Percentiles rank a stretch among this genome's conserved stretches.
phyloP scores from a whole-genome alignment of 2,329 filamentous ascomycete species.

The Raffaelea albimanens region DNA sequence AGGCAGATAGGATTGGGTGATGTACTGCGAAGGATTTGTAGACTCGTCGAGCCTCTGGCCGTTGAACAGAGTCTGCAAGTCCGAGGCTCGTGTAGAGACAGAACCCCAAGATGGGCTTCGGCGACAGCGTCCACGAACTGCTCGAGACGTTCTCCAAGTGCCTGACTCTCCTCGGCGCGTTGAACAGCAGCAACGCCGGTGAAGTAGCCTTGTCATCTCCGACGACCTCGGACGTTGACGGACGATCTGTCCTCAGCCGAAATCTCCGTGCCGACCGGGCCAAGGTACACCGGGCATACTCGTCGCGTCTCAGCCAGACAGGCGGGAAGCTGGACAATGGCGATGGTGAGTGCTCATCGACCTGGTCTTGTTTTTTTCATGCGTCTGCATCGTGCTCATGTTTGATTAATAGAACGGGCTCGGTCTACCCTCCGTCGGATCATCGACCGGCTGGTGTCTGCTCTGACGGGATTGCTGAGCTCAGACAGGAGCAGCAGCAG shows the following conservation, averaged over 20 bases:
- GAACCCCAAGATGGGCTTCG: slow-evolving; percentile 29
- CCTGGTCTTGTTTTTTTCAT: too few relatives aligned
- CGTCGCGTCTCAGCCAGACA: slow-evolving; percentile 26
- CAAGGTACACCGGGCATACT: slow-evolving; percentile 33
- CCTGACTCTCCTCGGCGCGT: slow-evolving; percentile 26
- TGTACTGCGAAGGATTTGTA: too few relatives aligned
- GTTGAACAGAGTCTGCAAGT: too few relatives aligned
- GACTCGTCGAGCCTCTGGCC: too few relatives aligned
- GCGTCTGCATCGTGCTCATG: too few relatives aligned
- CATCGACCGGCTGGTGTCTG: slow-evolving; percentile 31
- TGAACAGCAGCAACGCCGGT: slow-evolving; percentile 15
- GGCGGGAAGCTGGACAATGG: slow-evolving; percentile 35
- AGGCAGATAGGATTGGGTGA: too few relatives aligned
- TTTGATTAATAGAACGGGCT: slow-evolving; percentile 12
- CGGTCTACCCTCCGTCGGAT: slow-evolving; percentile 30
- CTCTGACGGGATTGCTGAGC: slow-evolving; percentile 29
- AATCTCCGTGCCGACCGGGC: slow-evolving; percentile 29
- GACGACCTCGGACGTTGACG: background rate
- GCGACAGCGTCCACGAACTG: slow-evolving; percentile 31
- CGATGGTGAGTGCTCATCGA: slow-evolving; percentile 30
- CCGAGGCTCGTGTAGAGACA: too few relatives aligned
- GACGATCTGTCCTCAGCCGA: slow-evolving; percentile 12
- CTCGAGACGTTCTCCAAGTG: slow-evolving; percentile 38
- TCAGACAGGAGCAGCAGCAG: slow-evolving; percentile 17
- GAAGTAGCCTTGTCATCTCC: too few relatives aligned